A percentile compares a stretch with the other conserved stretches of the same genome.
Conservation (phyloP, 352 stramenopile species). For the Phytophthora ramorum region DNA sequence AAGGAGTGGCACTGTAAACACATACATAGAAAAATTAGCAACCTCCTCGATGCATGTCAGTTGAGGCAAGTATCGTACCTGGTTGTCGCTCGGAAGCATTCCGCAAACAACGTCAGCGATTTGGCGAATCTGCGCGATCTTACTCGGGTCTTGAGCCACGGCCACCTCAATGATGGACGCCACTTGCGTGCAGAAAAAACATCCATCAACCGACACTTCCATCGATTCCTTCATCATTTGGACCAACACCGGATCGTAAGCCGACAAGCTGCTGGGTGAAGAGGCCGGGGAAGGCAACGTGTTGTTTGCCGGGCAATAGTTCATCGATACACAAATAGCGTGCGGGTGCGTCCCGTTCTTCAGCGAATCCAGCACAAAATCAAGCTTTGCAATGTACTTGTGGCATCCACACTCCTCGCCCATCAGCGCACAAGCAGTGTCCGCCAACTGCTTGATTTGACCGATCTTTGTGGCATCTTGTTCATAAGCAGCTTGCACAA, state of each 20-base stretch:
- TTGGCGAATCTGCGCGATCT: conserved; percentile 67
- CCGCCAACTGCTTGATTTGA: conserved; percentile 35
- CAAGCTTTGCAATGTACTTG: conserved; percentile 40
- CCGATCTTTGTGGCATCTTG: conserved; percentile 37
- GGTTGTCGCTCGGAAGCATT: conserved; percentile 60
- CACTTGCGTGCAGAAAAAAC: conserved; percentile 81
- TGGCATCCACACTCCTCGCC: conserved; percentile 39
- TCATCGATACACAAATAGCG: conserved; percentile 41
- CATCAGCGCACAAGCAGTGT: conserved; percentile 42
- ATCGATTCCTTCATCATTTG: conserved; percentile 48
- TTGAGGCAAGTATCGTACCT: conserved; percentile 42
- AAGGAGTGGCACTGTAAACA: conserved; percentile 65
- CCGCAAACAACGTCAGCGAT: conserved; percentile 70
- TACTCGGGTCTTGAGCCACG: conserved; percentile 55
- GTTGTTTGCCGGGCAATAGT: conserved; percentile 33
- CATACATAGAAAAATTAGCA: conserved; percentile 13
- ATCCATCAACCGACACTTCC: conserved; percentile 44
- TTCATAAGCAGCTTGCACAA: conserved; percentile 38
- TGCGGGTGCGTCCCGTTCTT: conserved; percentile 45
- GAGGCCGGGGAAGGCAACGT: neutral
- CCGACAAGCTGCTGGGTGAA: conserved; percentile 17
- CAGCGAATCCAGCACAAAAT: conserved; percentile 45
- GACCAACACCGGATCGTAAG: conserved; percentile 38
- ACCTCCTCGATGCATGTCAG: conserved; percentile 2
- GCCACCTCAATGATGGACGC: conserved; percentile 59